Base-by-base conservation (phyloP, 768 basidiomycete genomes). In the Pulveroboletus sp. region DNA sequence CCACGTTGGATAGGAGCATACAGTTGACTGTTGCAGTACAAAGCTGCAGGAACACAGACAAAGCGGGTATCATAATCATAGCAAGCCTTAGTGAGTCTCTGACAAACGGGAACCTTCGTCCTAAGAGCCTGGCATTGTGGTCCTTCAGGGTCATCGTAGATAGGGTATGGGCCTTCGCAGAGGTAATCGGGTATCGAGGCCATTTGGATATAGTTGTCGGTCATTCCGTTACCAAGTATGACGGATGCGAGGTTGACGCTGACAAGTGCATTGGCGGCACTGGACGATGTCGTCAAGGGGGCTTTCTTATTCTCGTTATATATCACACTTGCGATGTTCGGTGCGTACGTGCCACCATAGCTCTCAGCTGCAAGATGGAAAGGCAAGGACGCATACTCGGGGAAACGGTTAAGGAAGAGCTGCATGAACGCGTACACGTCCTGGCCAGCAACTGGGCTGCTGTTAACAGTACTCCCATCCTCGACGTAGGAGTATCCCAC, bases 401-500 rank as follows among this genome's bases (percentile, higher is more conserved):
- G 79, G 75, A 82, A 93, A 35, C 84, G 76, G n/a, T 72, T 70
- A 49, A 90, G 70, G 80, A 92, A 93, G 36, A 93, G 77, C 58
- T 89, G 77, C 39, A 89, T 73, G 76, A 91, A 91, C 5, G 85
- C 84, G 64, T 88, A 86, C 12, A 99, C 92, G 52, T 98, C 94
- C 68, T 88, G 79, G 17, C 89, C 95, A 3, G 92, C 92, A 19
- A 83, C 83, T 5, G 91, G 91, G 47, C 85, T 88, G 38, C 79
- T 89, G 68, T 82, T 79, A 43, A 97, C 87, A 2, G 75, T 77
- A 2, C 81, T 82, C 31, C 83, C 83, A 32, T 87, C 83, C 12
- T 85, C 80, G 1, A 82, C 78, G 63, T 94, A 97, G 1, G 90
- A 93, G 71, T 78, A 95, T 27, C 95, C 94, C 32, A 96, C 94